Base-by-base conservation (phyloP, 495 filamentous ascomycete species). In the Aspergillus sparsus region DNA sequence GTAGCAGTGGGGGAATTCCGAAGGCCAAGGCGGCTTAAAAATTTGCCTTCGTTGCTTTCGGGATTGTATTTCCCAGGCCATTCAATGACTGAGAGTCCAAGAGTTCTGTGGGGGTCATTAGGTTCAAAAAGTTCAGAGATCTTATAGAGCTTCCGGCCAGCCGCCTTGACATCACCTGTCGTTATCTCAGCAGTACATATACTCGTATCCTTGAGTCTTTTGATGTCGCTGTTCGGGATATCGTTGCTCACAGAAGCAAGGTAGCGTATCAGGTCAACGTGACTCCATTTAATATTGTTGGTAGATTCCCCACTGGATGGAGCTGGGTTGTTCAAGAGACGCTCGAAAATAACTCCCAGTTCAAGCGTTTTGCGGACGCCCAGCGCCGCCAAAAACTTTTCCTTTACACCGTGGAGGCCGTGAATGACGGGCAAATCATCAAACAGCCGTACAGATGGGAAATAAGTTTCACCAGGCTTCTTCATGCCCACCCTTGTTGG, bases 201-300 rank as follows among this genome's bases (percentile, higher is more conserved):
- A 21, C 83, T 85, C 2, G 89, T 89, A 34, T 83, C 80, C 37
- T 80, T 89, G 33, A 99, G 82, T 61, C 88, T 87, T 61, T 84
- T 86, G 55, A 97, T 83, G 71, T 99, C 95, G 35, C 87, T 87
- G 10, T 73, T 65, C 8, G 94, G 95, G 55, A 99, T 97, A 67
- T 99, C 95, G 49, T 92, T 85, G 53, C 84, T 83, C 8, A 99
- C 92, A 13, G 92, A 93, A 9, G 90, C 83, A 44, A 99, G 82
- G 65, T 99, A 99, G 60, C 88, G 90, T 73, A 99, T 93, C 13
- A 99, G 80, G 64, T 98, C 93, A 47, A 95, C 86, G 69, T 98
- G 94, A 63, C 87, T 95, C 91, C 89, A 96, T 79, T 88, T 91
- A 15, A 58, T 64, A 12, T 68, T 57, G 13, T 55, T 55, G n/a